Base-by-base conservation (phyloP, 257 asterid genomes). In the Pogostemon cablin region DNA sequence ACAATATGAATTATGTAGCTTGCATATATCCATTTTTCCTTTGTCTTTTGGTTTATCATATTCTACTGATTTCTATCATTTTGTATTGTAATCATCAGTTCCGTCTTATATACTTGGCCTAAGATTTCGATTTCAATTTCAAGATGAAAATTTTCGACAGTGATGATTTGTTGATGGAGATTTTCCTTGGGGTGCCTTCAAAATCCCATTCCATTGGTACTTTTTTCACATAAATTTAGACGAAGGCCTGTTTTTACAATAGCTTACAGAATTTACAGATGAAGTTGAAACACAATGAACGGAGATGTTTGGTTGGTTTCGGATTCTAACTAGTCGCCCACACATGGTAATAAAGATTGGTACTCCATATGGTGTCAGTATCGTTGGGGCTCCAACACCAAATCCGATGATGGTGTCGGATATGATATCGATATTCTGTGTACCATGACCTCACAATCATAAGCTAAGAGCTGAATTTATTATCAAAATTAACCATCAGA, bases 161-260 rank as follows among this genome's bases (percentile, higher is more conserved):
- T 53, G 72, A 47, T 0, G 82, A 79, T 44, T 9, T 79, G 46
- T 37, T 82, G 55, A 82, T 56, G 0, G 69, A 74, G 52, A 71
- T 82, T 53, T 73, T 82, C 40, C 71, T 77, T 25, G n/a, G 59
- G 34, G 62, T 82, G 48, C 86, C 86, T 6, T 71, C 83, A 37
- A 73, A 72, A 61, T 60, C 78, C 38, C 68, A 78, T 0, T 73
- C 79, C 76, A 79, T 25, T 25, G 32, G 32, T 25, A 25, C 32
- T 25, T 25, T 74, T 78, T 76, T 79, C 83, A 79, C 75, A 52
- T 67, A 62, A 2, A 83, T 79, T 2, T 65, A 82, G 76, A 58
- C 56, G 17, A 6, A 76, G 86, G 83, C 41, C 43, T 15, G 44
- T 65, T 53, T 38, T 79, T 25, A 15, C 15, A 15, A 15, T 15